A percentile compares a stretch with the other conserved stretches of the same genome.
Evolutionary conservation across 73 alveolate species (phyloP).

Genomic region (Paramecium pentaurelia): DNA sequence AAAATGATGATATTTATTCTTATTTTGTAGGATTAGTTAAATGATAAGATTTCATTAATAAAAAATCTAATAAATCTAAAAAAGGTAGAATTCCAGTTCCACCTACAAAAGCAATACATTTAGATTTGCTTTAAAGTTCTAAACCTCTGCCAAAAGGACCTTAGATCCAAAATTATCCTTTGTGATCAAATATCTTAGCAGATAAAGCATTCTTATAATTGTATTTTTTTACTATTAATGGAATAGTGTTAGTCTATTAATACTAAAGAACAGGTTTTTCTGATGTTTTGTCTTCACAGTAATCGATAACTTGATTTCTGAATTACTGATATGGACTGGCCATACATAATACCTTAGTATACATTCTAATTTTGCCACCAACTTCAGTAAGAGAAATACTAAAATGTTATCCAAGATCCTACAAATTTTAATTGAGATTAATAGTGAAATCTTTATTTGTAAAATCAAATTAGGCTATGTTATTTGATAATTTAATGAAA

Average conservation of each 20-base stretch:
- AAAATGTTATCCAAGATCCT: background rate
- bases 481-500: background rate
- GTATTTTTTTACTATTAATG: background rate
- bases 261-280: background rate
- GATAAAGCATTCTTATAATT: background rate
- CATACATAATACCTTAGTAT: background rate
- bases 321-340: background rate
- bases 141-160: conserved; percentile 8
- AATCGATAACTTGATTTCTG: background rate
- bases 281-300: background rate
- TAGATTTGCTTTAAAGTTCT: background rate
- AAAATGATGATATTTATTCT: background rate
- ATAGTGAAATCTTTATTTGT: background rate
- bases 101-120: background rate
- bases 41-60: background rate
- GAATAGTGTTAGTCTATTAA: background rate
- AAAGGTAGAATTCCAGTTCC: conserved; percentile 1
- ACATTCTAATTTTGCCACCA: background rate
- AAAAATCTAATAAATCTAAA: background rate
- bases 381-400: background rate
- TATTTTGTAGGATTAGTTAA: too few relatives aligned
- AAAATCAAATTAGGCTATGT: background rate
- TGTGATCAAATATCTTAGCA: background rate
- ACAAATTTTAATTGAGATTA: background rate
- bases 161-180: background rate